These are phyloP conservation scores for Fennellomyces sp. DNA, from an alignment of 371 early-diverging fungal genomes.

Conservation along the genomic window DNA sequence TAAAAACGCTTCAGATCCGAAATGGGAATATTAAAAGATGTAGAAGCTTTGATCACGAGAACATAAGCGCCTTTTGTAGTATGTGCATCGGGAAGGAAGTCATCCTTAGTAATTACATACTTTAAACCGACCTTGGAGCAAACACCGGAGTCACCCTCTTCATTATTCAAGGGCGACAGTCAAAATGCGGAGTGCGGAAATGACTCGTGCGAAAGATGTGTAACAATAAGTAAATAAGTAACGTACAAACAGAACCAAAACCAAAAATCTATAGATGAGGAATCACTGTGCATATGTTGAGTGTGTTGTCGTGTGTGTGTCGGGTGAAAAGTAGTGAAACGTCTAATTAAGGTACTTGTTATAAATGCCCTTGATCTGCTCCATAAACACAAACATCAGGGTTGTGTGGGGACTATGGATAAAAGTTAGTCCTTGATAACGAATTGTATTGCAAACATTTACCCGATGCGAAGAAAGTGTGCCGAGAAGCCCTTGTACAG, in stretches of 20 bases:
- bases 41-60: too few relatives aligned
- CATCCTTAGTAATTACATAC: too few relatives aligned
- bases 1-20: too few relatives aligned
- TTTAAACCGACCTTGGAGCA: too few relatives aligned
- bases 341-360: slow-evolving; percentile 23
- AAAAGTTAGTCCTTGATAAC: slow-evolving; percentile 2
- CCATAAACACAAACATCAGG: slow-evolving; percentile 92
- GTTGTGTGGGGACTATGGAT: slow-evolving; percentile 87
- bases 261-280: background rate
- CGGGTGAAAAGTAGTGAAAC: too few relatives aligned
- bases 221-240: background rate
- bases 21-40: too few relatives aligned
- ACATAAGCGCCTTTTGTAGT: too few relatives aligned
- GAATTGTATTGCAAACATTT: slow-evolving; percentile 24
- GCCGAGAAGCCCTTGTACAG: slow-evolving; percentile 94
- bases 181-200: background rate
- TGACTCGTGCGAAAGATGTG: background rate
- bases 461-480: slow-evolving; percentile 94
- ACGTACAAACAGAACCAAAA: background rate
- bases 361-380: slow-evolving; percentile 64
- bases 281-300: background rate
- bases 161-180: too few relatives aligned
- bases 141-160: background rate
- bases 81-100: too few relatives aligned
- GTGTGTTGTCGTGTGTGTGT: background rate